Evolutionary conservation across 208 protist species (phyloP).

Genomic region (Blastocrithidia nonstop): DNA sequence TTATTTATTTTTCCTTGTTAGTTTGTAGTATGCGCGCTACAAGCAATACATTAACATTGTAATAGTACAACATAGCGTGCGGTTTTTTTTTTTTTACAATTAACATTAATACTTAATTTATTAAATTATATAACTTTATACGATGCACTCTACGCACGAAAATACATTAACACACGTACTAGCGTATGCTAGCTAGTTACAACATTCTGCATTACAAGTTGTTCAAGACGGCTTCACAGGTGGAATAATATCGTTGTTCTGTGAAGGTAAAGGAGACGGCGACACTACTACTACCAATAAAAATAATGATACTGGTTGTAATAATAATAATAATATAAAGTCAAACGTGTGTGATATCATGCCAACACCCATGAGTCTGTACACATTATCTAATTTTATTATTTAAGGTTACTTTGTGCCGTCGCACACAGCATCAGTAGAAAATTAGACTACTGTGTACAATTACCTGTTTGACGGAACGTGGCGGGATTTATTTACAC

Average conservation of each 20-base stretch:
- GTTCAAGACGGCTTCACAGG: slow-evolving; percentile 33
- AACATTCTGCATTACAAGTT: slow-evolving; percentile 22
- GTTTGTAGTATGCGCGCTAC: no score
- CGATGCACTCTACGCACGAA: no score
- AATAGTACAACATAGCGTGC: no score
- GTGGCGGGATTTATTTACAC: slow-evolving; percentile 28
- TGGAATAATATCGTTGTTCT: slow-evolving; percentile 38
- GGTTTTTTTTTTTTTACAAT: no score
- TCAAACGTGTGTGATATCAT: no score
- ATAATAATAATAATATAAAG: no score
- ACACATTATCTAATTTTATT: slow-evolving; percentile 18
- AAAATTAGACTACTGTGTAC: slow-evolving; percentile 7
- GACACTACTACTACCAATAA: neutral
- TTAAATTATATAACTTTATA: no score
- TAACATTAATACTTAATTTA: no score
- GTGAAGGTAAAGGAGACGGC: neutral
- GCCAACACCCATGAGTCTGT: slow-evolving; percentile 40
- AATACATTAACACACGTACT: slow-evolving; percentile 54
- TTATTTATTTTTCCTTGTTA: no score
- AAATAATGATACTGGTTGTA: neutral
- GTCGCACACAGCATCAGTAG: slow-evolving; percentile 19
- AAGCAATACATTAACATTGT: no score
- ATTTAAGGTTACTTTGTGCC: slow-evolving; percentile 47
- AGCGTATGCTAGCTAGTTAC: slow-evolving; percentile 18
- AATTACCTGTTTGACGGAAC: slow-evolving; percentile 17